Conservation (phyloP, 2,329 filamentous ascomycete species). For the Beauveria sp. region DNA sequence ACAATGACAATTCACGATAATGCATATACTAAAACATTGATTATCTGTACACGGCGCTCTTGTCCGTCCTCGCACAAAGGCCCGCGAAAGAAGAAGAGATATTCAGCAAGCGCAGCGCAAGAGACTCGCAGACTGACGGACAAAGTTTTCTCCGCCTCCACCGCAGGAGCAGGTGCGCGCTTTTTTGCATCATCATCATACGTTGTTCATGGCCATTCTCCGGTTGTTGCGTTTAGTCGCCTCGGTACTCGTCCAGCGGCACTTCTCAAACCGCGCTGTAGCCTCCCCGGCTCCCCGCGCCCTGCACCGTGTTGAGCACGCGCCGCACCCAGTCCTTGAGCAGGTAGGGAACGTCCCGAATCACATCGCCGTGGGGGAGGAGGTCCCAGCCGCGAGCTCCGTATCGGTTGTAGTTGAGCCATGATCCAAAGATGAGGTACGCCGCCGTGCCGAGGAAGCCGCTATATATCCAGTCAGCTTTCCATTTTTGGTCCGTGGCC, state of each 20-base stretch:
- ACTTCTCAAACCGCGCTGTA: slow-evolving; percentile 77
- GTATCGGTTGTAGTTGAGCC: slow-evolving; percentile 98
- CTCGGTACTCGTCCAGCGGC: slow-evolving; percentile 5
- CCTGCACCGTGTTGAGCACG: slow-evolving; percentile 77
- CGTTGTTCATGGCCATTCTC: background rate
- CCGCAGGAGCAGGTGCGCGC: background rate
- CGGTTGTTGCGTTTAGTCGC: background rate
- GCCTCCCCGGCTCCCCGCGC: slow-evolving; percentile 74
- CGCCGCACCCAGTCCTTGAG: slow-evolving; percentile 79
- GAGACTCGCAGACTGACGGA: background rate
- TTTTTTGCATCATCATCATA: background rate
- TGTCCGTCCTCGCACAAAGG: background rate
- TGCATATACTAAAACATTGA: slow-evolving; percentile 1
- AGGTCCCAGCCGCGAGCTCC: slow-evolving; percentile 93
- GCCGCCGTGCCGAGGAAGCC: slow-evolving; percentile 76
- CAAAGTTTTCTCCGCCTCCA: background rate
- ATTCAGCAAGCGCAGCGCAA: background rate
- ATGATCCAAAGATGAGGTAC: slow-evolving; percentile 95
- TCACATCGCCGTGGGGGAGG: slow-evolving; percentile 83
- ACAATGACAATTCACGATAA: background rate
- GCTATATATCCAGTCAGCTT: slow-evolving; percentile 37
- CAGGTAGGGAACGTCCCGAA: slow-evolving; percentile 87
- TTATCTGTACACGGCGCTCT: background rate
- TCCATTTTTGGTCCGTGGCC: too few species aligned
- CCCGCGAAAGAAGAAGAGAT: background rate